These are phyloP conservation scores for Penicillium goetzii DNA, from an alignment of 495 filamentous ascomycete genomes.

Conservation along the genomic window DNA sequence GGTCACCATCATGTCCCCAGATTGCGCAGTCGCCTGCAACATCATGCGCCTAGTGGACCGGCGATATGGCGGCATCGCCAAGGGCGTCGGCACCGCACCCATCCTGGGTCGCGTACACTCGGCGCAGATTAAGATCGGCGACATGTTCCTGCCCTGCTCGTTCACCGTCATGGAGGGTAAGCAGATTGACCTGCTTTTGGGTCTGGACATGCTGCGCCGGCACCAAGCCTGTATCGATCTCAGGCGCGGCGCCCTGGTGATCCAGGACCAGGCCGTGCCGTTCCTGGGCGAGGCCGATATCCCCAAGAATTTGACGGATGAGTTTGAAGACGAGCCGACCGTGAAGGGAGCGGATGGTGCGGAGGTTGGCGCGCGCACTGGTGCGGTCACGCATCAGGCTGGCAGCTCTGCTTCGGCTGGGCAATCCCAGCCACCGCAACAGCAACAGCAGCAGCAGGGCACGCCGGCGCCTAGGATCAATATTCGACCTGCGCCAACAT, in stretches of 20 bases:
- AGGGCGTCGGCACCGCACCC: slow-evolving; percentile 89
- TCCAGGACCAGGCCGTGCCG: slow-evolving; percentile 82
- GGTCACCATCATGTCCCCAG: slow-evolving; percentile 97
- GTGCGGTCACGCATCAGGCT: slow-evolving; percentile 71
- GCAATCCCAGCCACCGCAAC: slow-evolving; percentile 20
- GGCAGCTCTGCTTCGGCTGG: slow-evolving; percentile 32
- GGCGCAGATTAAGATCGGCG: slow-evolving; percentile 90
- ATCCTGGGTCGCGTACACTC: slow-evolving; percentile 95
- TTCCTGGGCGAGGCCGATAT: slow-evolving; percentile 95
- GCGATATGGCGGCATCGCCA: slow-evolving; percentile 87
- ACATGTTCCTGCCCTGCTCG: slow-evolving; percentile 83
- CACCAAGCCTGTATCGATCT: slow-evolving; percentile 94
- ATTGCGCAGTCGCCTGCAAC: slow-evolving; percentile 85
- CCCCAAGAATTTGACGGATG: slow-evolving; percentile 72
- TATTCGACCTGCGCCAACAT: slow-evolving; percentile 40
- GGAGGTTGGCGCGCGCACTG: slow-evolving; percentile 81
- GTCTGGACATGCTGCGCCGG: slow-evolving; percentile 93
- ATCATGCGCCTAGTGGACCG: slow-evolving; percentile 97
- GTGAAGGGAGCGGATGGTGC: slow-evolving; percentile 84
- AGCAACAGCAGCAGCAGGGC: slow-evolving; percentile 2
- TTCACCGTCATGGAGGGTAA: slow-evolving; percentile 99
- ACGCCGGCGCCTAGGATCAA: slow-evolving; percentile 29
- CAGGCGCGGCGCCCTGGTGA: slow-evolving; percentile 73
- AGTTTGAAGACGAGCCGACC: slow-evolving; percentile 77
- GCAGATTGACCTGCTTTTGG: slow-evolving; percentile 90